Base-by-base conservation (phyloP, 495 filamentous ascomycete species). In the Sporormia fimetaria region DNA sequence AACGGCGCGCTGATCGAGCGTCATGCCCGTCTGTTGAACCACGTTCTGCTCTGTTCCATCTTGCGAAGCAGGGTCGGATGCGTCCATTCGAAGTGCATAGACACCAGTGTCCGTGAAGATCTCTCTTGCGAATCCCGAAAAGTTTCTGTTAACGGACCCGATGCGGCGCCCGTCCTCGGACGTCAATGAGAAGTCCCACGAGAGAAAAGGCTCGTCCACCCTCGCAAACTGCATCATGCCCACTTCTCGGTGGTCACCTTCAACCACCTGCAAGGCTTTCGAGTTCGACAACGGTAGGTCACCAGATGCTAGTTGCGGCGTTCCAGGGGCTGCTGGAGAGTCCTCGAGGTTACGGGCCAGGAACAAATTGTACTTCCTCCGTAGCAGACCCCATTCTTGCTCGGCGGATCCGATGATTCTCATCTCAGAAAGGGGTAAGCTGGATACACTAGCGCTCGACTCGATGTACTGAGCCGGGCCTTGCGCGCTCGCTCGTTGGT, bases 21-120 rank as follows among this genome's bases (percentile, higher is more conserved):
- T 78, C 76, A 83, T 78, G 0, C 69, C 75, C 2, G 64, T 11
- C 25, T 31, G 20, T 40, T 24, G n/a, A 33, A 24, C 9, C 30
- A 10, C 24, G 21, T 10, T 21, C 23, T 31, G 11, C 14, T n/a
- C 3, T 15, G 21, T 14, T 37, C 35, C 8, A 34, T 26, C 4
- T 37, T 69, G 65, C 10, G 57, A 43, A 8, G 57, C 60, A 12
- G 68, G 37, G 3, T 60, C 65, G 12, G 73, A 75, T 9, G 74
- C 71, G 49, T 83, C 78, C 76, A 83, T 81, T 4, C 75, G 64
- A 21, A 81, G 52, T 3, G 73, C 76, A 54, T 83, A 83, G 3
- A 81, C 74, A 31, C 78, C 78, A 0, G 75, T 80, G 37, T 81
- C 78, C 0, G 78, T 83, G 57, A 82, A 81, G 25, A 83, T 61